Evolutionary conservation across 352 stramenopile species (phyloP), one percentile per base, ranked within the genome.

Genomic region (Plasmopara viticola): DNA sequence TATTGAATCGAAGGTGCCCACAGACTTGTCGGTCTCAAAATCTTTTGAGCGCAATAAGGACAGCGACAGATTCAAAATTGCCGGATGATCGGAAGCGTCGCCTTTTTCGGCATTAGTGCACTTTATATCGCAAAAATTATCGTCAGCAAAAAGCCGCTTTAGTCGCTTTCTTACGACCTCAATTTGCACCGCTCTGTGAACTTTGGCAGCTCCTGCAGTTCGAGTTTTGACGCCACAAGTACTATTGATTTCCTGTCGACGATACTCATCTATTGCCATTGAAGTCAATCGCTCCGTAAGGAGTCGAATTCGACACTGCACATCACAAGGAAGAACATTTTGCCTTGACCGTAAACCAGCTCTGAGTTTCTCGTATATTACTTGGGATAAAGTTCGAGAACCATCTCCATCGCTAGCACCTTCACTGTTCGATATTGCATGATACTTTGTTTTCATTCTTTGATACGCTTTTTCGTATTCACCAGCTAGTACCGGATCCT

Each of bases 101-200:
- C 12, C n/a, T 4, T 49, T 37, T 1, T 25, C 37, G 12, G 25
- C 41, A 5, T 0, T 13, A 40, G 12, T 13, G 45, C 7, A 2
- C 9, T 35, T 60, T 45, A 17, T 6, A 13, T 53, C 48, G 41
- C 33, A 8, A 34, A 30, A 13, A 35, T 5, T 37, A 45, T 17
- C 25, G 42, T 62, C 51, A 31, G 38, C 47, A 18, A 82, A 38
- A 14, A 85, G 58, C 17, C 51, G 56, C 46, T 68, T 60, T 17
- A 88, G 57, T 6, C 73, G 56, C 37, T 74, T 75, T n/a, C 74
- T 62, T 5, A 78, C 74, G 2, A 78, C 48, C 12, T 62, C 56
- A 9, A 78, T 53, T 39, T 75, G 64, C 13, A 80, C 59, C 14
- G 68, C 64, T 2, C 60, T 39, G 46, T 84, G 75, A 44, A 86